These are phyloP conservation scores for Graphilbum ipis-grandicollis DNA, from an alignment of 2,329 filamentous ascomycete genomes.

Conservation along the genomic window DNA sequence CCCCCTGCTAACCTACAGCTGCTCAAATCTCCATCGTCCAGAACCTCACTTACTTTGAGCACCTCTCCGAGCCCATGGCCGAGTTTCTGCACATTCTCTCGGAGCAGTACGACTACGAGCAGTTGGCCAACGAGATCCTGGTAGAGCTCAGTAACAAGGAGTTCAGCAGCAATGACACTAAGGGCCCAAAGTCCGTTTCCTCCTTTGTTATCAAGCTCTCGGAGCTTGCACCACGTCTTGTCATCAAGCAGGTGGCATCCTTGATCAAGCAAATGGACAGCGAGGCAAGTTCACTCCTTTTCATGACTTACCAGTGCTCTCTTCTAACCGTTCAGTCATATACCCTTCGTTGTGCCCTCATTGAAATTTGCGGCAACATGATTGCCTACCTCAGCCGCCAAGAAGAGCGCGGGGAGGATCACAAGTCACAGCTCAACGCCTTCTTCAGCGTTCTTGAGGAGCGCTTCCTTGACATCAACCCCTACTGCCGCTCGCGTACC, in stretches of 20 bases:
- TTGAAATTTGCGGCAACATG: slow-evolving; percentile 94
- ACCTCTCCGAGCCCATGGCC: slow-evolving; percentile 97
- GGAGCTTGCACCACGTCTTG: slow-evolving; percentile 73
- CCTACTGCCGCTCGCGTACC: slow-evolving; percentile 79
- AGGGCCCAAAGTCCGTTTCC: slow-evolving; percentile 90
- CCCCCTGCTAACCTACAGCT: slow-evolving; percentile 29
- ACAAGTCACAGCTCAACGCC: slow-evolving; percentile 86
- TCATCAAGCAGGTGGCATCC: slow-evolving; percentile 95
- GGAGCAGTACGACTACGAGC: slow-evolving; percentile 94
- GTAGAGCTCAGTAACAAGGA: slow-evolving; percentile 94
- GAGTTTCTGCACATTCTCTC: slow-evolving; percentile 92
- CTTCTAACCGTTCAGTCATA: slow-evolving; percentile 49
- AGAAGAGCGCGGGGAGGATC: slow-evolving; percentile 79
- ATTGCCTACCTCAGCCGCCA: slow-evolving; percentile 80
- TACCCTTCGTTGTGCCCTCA: slow-evolving; percentile 79
- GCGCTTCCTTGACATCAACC: slow-evolving; percentile 89
- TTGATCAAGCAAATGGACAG: slow-evolving; percentile 89
- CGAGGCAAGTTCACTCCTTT: slow-evolving; percentile 40
- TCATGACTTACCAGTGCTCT: background rate
- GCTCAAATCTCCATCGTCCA: slow-evolving; percentile 97
- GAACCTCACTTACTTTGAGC: slow-evolving; percentile 94
- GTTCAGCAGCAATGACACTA: slow-evolving; percentile 91
- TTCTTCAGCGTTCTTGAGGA: slow-evolving; percentile 97
- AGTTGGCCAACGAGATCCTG: slow-evolving; percentile 83
- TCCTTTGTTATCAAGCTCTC: slow-evolving; percentile 86